Evolutionary conservation across 305 asterid genomes (phyloP).

Genomic region (Fraxinus platypoda): DNA sequence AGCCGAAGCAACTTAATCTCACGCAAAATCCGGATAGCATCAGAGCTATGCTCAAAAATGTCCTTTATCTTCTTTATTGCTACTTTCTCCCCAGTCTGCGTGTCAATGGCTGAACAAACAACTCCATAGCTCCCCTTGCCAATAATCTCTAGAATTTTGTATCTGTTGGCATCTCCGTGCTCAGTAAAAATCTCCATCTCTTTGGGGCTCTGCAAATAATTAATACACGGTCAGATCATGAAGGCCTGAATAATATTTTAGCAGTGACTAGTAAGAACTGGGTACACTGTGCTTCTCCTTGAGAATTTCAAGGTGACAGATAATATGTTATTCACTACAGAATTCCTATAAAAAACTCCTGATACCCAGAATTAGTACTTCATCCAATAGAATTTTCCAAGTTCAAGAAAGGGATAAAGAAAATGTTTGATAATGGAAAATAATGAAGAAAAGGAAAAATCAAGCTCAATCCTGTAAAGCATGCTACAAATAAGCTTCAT

Average conservation of each 20-base stretch:
- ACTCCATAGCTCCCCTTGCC: constrained; percentile 60
- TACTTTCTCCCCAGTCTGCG: constrained; percentile 53
- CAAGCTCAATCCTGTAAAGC: background rate
- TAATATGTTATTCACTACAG: background rate
- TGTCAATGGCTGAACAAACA: constrained; percentile 47
- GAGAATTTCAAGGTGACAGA: background rate
- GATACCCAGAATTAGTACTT: background rate
- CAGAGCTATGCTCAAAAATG: constrained; percentile 53
- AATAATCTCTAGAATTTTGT: constrained; percentile 46
- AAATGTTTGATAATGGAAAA: background rate
- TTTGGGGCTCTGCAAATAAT: background rate
- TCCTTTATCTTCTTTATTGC: constrained; percentile 57
- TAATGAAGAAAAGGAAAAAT: background rate
- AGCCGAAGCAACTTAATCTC: constrained; percentile 54
- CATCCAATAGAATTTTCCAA: background rate
- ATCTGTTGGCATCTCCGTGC: constrained; percentile 51
- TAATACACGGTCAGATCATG: background rate
- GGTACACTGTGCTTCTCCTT: background rate
- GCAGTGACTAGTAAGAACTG: background rate
- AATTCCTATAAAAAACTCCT: background rate
- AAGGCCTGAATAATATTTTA: background rate
- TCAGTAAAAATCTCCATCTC: constrained; percentile 50
- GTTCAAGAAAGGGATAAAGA: background rate
- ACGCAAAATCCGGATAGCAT: constrained; percentile 52
- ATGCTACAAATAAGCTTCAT: background rate